These are phyloP conservation scores for Cladobotryum protrusum DNA, from an alignment of 2,329 filamentous ascomycete species.

Conservation along the genomic window DNA sequence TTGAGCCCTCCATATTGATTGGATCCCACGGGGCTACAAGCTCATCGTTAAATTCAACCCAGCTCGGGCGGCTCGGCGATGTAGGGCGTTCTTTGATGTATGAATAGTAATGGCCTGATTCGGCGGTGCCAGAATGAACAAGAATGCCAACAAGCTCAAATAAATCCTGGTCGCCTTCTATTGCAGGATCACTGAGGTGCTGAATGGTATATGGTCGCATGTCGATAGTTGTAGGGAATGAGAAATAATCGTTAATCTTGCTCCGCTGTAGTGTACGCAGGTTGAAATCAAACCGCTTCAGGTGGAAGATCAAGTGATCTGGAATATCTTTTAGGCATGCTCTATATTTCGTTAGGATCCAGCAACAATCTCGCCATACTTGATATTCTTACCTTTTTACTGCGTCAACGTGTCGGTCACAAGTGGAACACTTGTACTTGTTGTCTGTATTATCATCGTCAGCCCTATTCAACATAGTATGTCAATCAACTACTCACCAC, in stretches of 20 bases:
- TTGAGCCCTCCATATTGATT: constrained; percentile 63
- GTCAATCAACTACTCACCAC: constrained; percentile 43
- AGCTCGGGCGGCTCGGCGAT: constrained; percentile 44
- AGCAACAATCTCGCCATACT: neutral
- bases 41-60: constrained; percentile 96
- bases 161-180: constrained; percentile 57
- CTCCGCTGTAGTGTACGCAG: constrained; percentile 68
- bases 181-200: constrained; percentile 60
- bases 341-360: constrained; percentile 35
- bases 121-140: constrained; percentile 86
- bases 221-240: constrained; percentile 77
- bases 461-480: neutral
- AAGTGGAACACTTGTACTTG: constrained; percentile 94
- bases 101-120: constrained; percentile 96
- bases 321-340: constrained; percentile 89
- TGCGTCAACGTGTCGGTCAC: constrained; percentile 82
- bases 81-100: constrained; percentile 77
- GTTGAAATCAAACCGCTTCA: constrained; percentile 85
- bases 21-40: constrained; percentile 71
- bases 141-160: constrained; percentile 95
- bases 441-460: constrained; percentile 59
- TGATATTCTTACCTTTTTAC: constrained; percentile 63
- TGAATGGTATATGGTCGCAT: constrained; percentile 89
- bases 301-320: constrained; percentile 89
- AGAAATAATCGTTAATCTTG: constrained; percentile 95